These are phyloP conservation scores for Cystobasidium ongulense DNA, from an alignment of 768 basidiomycete genomes.

Conservation along the genomic window DNA sequence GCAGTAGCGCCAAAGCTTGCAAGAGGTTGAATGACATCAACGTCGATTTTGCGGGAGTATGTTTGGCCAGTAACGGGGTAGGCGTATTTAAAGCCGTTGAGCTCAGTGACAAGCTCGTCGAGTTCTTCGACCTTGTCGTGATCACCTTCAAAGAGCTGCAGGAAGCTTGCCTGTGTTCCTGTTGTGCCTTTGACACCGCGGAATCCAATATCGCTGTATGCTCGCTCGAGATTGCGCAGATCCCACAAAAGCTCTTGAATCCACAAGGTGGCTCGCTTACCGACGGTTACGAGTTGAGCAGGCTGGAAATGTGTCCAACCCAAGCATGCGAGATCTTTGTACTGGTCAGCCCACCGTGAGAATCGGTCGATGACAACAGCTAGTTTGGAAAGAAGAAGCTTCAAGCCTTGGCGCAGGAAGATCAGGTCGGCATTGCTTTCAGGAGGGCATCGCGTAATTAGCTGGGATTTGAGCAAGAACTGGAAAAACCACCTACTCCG, in stretches of 20 bases:
- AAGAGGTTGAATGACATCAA: conserved; percentile 81
- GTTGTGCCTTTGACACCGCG: conserved; percentile 99
- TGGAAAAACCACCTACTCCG: conserved; percentile 59
- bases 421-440: conserved; percentile 95
- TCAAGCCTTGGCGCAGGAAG: conserved; percentile 80
- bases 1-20: conserved; percentile 85
- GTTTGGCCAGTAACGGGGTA: conserved; percentile 99
- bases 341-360: conserved; percentile 69
- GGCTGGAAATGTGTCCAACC: conserved; percentile 99
- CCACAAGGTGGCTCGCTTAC: conserved; percentile 93
- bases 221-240: conserved; percentile 80
- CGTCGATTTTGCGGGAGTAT: conserved; percentile 93
- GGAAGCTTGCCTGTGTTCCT: conserved; percentile 92
- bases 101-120: conserved; percentile 76
- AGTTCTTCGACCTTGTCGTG: conserved; percentile 89
- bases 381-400: conserved; percentile 77
- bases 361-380: conserved; percentile 81
- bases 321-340: conserved; percentile 80
- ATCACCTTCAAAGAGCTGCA: conserved; percentile 86
- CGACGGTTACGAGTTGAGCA: conserved; percentile 94
- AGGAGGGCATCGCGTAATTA: background rate
- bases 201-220: conserved; percentile 85
- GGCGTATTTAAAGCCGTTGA: conserved; percentile 84
- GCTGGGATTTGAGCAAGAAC: background rate
- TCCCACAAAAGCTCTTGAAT: conserved; percentile 98